phyloP scores from a whole-genome alignment of 441 rosid genomes.

The Euphorbia schlechtendalii region DNA sequence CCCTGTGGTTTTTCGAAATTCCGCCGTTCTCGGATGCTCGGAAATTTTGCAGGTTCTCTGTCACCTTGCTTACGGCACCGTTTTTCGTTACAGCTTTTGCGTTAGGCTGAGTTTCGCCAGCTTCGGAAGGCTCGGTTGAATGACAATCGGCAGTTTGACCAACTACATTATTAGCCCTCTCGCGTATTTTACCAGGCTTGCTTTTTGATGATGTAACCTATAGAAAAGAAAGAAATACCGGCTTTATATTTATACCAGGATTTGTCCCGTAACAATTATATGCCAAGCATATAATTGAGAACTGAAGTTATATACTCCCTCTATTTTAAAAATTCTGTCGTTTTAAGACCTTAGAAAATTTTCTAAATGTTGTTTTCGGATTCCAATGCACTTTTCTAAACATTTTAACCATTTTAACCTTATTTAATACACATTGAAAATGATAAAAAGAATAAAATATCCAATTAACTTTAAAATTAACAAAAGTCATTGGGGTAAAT shows the following conservation, averaged over 20 bases:
- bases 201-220: slow-evolving; percentile 26
- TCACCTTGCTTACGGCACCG: slow-evolving; percentile 14
- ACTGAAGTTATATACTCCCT: too few species aligned
- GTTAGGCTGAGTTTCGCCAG: slow-evolving; percentile 16
- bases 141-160: slow-evolving; percentile 16
- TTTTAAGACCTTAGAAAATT: too few species aligned
- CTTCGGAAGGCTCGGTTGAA: slow-evolving; percentile 20
- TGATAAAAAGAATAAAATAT: too few species aligned
- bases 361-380: too few species aligned
- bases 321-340: too few species aligned
- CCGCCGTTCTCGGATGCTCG: slow-evolving; percentile 13
- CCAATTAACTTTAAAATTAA: too few species aligned
- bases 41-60: slow-evolving; percentile 29
- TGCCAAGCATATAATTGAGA: background rate
- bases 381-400: too few species aligned
- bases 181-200: slow-evolving; percentile 21
- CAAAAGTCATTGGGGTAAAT: too few species aligned
- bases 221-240: background rate
- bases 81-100: slow-evolving; percentile 18
- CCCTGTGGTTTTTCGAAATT: slow-evolving; percentile 21
- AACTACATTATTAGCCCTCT: slow-evolving; percentile 13
- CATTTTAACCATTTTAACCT: too few species aligned
- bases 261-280: background rate
- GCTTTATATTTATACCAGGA: slow-evolving; percentile 9
- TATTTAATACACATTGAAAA: too few species aligned